These are phyloP conservation scores for Ophiocordyceps polyrhachis-furcata DNA, from an alignment of 2,329 filamentous ascomycete genomes.

Conservation along the genomic window DNA sequence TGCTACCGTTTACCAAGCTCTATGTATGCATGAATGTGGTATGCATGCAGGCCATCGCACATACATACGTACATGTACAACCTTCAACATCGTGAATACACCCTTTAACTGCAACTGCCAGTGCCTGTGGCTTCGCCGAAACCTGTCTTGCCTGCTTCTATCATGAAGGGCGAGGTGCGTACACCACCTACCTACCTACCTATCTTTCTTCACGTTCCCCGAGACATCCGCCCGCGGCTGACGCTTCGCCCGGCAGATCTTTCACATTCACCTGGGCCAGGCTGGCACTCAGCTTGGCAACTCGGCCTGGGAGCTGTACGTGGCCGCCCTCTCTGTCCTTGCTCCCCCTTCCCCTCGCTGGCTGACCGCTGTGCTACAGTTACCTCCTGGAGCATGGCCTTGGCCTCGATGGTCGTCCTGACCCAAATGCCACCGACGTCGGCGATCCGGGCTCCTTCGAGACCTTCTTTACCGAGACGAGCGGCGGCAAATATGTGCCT, in stretches of 20 bases:
- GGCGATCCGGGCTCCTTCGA: slow-evolving; percentile 47
- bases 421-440: slow-evolving; percentile 39
- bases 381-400: slow-evolving; percentile 59
- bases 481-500: slow-evolving; percentile 52
- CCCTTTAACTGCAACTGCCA: slow-evolving; percentile 4
- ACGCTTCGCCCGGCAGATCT: slow-evolving; percentile 24
- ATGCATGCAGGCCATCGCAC: neutral
- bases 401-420: slow-evolving; percentile 42
- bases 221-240: slow-evolving; percentile 1
- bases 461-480: slow-evolving; percentile 59
- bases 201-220: neutral
- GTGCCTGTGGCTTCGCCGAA: slow-evolving; percentile 10
- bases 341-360: neutral
- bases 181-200: neutral
- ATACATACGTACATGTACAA: neutral
- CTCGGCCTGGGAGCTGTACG: slow-evolving; percentile 61
- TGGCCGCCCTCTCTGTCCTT: slow-evolving; percentile 9
- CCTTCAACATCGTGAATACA: neutral
- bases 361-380: slow-evolving; percentile 20
- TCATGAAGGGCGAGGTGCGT: slow-evolving; percentile 37
- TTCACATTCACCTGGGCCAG: slow-evolving; percentile 47
- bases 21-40: no score
- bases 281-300: slow-evolving; percentile 58
- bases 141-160: slow-evolving; percentile 10
- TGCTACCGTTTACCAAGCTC: no score